Base-by-base conservation (phyloP, 768 basidiomycete species). In the Pleurotus platypus region DNA sequence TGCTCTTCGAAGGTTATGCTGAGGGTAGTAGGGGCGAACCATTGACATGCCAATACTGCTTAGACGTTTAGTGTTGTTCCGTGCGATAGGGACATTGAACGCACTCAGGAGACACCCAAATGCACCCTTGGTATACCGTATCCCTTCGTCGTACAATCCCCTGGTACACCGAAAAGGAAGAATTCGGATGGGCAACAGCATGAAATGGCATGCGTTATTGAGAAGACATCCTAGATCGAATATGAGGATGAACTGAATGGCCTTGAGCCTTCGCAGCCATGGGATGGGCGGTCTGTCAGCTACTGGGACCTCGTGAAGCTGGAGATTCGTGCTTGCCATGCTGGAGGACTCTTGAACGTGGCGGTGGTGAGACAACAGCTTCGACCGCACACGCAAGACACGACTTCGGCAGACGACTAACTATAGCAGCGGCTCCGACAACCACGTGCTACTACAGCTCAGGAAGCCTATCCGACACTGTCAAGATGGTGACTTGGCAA, bases 61-160 rank as follows among this genome's bases (percentile, higher is more conserved):
- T 22, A 56, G 43, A 49, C 9, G 42, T 39, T 49, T 30, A 43
- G 47, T 12, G 20, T 20, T 46, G 49, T 18, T 22, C 13, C 13
- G 12, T 35, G 42, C 11, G 20, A 13, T 27, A 49, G 38, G 12
- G 30, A 47, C 43, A 47, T 30, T 49, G 55, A 42, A 79, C 85
- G 66, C 63, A 92, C 92, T 81, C 66, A 91, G 70, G 26, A 95
- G 76, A 61, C 77, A 76, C 16, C 85, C 92, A 70, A 92, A 94
- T 13, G 87, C 79, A 24, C 89, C 91, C 72, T 95, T 94, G 57
- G 90, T 92, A 63, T 87, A 87, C 39, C 86, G 78, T 50, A 94
- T 83, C 1, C 87, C 89, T 53, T 82, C 74, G 49, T 86, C 79
- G 66, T 92, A 93, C 49, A 86, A 65, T 18, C 70, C 72, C 57